phyloP scores from a whole-genome alignment of 768 basidiomycete species.

The Trametes cinnabarina region DNA sequence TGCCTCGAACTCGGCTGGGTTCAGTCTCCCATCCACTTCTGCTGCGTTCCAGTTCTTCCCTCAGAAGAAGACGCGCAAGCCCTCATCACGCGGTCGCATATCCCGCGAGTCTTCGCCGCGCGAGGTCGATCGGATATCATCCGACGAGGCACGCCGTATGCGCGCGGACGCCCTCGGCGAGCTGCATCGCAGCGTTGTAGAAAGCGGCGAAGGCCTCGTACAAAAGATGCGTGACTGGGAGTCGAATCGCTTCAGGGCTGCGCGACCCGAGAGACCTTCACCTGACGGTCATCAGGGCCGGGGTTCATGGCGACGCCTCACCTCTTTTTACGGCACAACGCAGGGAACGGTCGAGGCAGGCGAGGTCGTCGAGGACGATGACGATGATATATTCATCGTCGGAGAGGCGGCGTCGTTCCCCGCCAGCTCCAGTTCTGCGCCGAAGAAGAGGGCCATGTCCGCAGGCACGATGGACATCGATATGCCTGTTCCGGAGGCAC shows the following conservation, averaged over 20 bases:
- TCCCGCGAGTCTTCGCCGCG: conserved; percentile 12
- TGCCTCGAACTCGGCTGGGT: conserved; percentile 8
- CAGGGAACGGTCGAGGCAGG: conserved; percentile 1
- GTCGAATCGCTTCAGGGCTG: conserved; percentile 41
- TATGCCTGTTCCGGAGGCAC: conserved; percentile 21
- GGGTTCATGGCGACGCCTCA: conserved; percentile 8
- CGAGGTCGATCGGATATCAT: conserved; percentile 7
- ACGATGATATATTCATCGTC: conserved; percentile 60
- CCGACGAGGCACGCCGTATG: conserved; percentile 41
- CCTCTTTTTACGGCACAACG: conserved; percentile 15
- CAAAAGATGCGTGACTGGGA: conserved; percentile 76
- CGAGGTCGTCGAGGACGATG: conserved; percentile 32
- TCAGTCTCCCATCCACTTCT: conserved; percentile 28
- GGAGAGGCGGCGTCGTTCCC: conserved; percentile 34
- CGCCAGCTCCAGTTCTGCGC: conserved; percentile 14
- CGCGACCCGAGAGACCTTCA: conserved; percentile 4
- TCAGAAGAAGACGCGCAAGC: conserved; percentile 12
- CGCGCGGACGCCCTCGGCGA: conserved; percentile 66
- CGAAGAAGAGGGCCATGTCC: conserved; percentile 45
- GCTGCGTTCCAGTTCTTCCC: conserved; percentile 36
- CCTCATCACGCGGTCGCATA: conserved; percentile 3
- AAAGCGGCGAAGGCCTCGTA: conserved; percentile 66
- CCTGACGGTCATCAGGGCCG: not conserved
- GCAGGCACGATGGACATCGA: conserved; percentile 44
- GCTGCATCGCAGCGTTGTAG: conserved; percentile 57